These are phyloP conservation scores for Neopestalotiopsis rosae DNA, from an alignment of 2,329 filamentous ascomycete species.

Conservation along the genomic window DNA sequence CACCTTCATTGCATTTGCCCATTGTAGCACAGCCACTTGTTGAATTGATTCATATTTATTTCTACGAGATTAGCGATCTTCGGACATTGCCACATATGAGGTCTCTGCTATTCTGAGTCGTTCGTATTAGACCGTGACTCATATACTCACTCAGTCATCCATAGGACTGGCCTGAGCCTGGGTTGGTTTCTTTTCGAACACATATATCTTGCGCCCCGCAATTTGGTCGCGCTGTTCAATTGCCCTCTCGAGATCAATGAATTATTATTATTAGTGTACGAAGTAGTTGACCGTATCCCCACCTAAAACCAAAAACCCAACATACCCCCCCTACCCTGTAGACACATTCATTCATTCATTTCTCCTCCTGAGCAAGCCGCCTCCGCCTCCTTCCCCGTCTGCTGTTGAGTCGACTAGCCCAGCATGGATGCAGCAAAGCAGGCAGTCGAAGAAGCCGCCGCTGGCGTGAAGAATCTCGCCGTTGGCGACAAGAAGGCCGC, in stretches of 20 bases:
- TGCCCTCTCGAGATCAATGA: not conserved
- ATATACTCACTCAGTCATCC: not conserved
- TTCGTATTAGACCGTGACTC: not conserved
- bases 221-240: not conserved
- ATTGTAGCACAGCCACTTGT: too few species aligned
- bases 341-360: not conserved
- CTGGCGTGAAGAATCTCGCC: constrained; percentile 58
- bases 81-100: too few species aligned
- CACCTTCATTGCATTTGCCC: too few species aligned
- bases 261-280: not conserved
- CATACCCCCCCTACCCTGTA: not conserved
- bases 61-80: too few species aligned
- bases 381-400: not conserved
- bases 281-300: not conserved
- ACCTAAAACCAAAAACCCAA: constrained; percentile 5
- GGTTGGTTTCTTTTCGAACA: not conserved
- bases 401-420: not conserved
- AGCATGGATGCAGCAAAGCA: constrained; percentile 53
- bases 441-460: constrained; percentile 50
- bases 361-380: not conserved
- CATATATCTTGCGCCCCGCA: not conserved
- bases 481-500: constrained; percentile 42
- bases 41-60: too few species aligned
- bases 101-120: not conserved
- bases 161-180: not conserved